A percentile compares a stretch with the other conserved stretches of the same genome.
phyloP scores from a whole-genome alignment of 768 basidiomycete species.

The Rhodosporidiobolus sp. region DNA sequence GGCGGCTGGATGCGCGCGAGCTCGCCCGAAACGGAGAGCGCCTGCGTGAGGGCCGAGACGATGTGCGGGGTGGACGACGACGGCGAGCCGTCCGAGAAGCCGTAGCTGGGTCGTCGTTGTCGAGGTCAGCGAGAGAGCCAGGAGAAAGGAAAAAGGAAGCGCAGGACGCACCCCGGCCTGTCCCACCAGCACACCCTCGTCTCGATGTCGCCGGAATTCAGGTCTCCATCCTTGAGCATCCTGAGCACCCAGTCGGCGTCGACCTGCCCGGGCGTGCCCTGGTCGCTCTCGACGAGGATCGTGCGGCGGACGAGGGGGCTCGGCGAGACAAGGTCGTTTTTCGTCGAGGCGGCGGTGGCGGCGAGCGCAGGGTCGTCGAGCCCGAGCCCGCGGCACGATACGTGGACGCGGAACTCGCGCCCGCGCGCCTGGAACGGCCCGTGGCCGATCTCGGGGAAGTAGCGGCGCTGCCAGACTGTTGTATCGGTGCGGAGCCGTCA shows the following conservation, averaged over 20 bases:
- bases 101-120: constrained; percentile 15
- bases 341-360: not conserved
- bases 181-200: constrained; percentile 39
- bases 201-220: constrained; percentile 30
- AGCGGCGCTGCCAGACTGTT: constrained; percentile 6
- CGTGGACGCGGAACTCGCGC: constrained; percentile 34
- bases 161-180: constrained; percentile 27
- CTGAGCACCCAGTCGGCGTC: constrained; percentile 32
- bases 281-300: constrained; percentile 36
- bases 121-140: not conserved
- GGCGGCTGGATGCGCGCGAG: constrained; percentile 36
- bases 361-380: constrained; percentile 27
- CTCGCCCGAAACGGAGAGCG: constrained; percentile 33
- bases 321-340: not conserved
- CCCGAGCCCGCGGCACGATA: constrained; percentile 32
- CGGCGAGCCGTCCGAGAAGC: constrained; percentile 33
- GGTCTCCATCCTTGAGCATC: constrained; percentile 35
- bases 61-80: constrained; percentile 21
- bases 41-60: constrained; percentile 33
- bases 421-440: constrained; percentile 25
- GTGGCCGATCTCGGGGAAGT: constrained; percentile 31
- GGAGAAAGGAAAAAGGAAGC: not conserved
- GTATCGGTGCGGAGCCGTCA: not conserved
- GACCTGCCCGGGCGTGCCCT: constrained; percentile 22
- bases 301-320: constrained; percentile 35